A percentile compares a stretch with the other conserved stretches of the same genome.
Evolutionary conservation across 768 basidiomycete species (phyloP).

Genomic region (Erythrobasidium yunnanense): DNA sequence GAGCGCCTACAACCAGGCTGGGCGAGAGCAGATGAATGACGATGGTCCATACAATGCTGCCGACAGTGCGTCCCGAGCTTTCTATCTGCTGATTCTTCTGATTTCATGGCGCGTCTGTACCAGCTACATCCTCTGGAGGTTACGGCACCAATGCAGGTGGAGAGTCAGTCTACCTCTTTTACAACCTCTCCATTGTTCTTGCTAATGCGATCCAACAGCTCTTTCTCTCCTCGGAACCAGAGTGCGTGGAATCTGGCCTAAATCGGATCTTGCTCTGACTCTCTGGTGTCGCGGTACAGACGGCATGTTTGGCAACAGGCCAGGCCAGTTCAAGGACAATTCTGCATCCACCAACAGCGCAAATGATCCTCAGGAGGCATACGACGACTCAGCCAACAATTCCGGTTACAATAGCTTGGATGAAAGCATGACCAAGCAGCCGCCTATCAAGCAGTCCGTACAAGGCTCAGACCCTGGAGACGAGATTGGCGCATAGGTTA

Average conservation of each 20-base stretch:
- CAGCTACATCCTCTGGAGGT: constrained; percentile 15
- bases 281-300: too few species aligned
- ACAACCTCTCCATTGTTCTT: not conserved
- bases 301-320: constrained; percentile 2
- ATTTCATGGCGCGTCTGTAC: not conserved
- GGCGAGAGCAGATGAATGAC: constrained; percentile 6
- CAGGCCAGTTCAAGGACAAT: constrained; percentile 12
- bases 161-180: not conserved
- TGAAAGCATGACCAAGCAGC: not conserved
- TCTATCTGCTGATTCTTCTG: not conserved
- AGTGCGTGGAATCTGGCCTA: not conserved
- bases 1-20: constrained; percentile 6
- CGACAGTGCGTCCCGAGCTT: not conserved
- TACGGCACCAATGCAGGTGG: constrained; percentile 9
- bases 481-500: not conserved
- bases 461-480: not conserved
- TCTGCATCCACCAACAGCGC: not conserved
- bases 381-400: not conserved
- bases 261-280: too few species aligned
- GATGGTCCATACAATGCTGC: not conserved
- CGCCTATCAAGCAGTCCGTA: not conserved
- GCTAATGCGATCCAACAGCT: not conserved
- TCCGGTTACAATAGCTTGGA: not conserved
- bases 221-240: constrained; percentile 7
- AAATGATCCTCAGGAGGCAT: not conserved